These are phyloP conservation scores for Xylariaceae sp. DNA, from an alignment of 2,329 filamentous ascomycete genomes.

Conservation along the genomic window DNA sequence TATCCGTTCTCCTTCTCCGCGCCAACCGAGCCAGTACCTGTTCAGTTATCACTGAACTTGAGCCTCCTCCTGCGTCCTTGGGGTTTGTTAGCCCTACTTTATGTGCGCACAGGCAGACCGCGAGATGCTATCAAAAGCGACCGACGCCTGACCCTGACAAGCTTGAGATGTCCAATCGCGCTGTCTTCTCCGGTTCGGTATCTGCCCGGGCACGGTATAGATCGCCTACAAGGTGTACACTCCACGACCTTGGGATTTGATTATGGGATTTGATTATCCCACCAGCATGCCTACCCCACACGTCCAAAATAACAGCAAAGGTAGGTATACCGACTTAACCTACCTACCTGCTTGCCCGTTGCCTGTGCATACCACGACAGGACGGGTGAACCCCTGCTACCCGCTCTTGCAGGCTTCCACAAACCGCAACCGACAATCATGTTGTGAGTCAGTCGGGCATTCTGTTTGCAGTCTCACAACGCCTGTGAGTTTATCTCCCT, in stretches of 20 bases:
- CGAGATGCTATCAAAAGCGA: constrained; percentile 12
- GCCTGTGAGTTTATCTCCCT: constrained; percentile 2
- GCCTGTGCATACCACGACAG: constrained; percentile 29
- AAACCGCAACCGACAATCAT: constrained; percentile 16
- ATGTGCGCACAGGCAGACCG: constrained; percentile 20
- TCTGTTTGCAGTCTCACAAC: constrained; percentile 3
- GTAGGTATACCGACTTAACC: constrained; percentile 6
- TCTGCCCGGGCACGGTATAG: constrained; percentile 20
- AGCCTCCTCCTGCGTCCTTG: constrained; percentile 19
- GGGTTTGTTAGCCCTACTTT: constrained; percentile 7
- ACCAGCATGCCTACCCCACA: constrained; percentile 16
- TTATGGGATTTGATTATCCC: constrained; percentile 7
- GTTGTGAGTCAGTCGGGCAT: constrained; percentile 11
- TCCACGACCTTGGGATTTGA: constrained; percentile 28
- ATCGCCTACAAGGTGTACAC: constrained; percentile 29
- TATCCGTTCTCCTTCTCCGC: constrained; percentile 22
- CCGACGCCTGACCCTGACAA: constrained; percentile 17
- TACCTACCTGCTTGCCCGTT: constrained; percentile 22
- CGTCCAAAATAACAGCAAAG: constrained; percentile 15
- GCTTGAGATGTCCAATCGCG: constrained; percentile 14
- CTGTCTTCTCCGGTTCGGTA: constrained; percentile 17
- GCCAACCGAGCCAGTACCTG: constrained; percentile 21
- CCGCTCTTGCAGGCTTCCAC: constrained; percentile 37
- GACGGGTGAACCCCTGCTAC: constrained; percentile 36
- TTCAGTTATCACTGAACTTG: constrained; percentile 12